These are phyloP conservation scores for Xerocomus potaroensis DNA, from an alignment of 768 basidiomycete genomes.

Conservation along the genomic window DNA sequence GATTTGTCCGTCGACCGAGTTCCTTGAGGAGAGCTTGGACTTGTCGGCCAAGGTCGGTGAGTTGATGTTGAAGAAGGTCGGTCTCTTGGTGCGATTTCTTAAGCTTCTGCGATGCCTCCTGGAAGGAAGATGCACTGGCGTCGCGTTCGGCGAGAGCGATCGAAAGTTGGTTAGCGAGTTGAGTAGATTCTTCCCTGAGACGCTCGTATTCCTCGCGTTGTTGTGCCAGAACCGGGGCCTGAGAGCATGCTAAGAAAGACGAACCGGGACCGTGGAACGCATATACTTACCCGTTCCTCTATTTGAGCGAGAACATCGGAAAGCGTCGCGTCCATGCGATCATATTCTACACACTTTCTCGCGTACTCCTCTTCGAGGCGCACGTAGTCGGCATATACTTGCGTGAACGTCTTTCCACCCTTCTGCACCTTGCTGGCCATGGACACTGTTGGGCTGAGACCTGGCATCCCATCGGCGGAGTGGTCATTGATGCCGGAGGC, in stretches of 20 bases:
- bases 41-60: conserved; percentile 81
- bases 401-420: conserved; percentile 86
- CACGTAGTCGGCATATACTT: conserved; percentile 90
- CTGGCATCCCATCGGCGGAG: conserved; percentile 54
- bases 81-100: conserved; percentile 56
- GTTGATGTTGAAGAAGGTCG: conserved; percentile 66
- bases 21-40: conserved; percentile 76
- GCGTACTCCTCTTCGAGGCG: conserved; percentile 78
- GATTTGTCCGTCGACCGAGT: conserved; percentile 77
- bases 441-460: conserved; percentile 83
- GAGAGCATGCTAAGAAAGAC: conserved; percentile 4
- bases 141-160: conserved; percentile 76
- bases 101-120: conserved; percentile 62
- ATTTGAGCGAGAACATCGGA: conserved; percentile 82
- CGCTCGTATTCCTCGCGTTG: conserved; percentile 89
- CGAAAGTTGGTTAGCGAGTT: conserved; percentile 77
- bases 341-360: conserved; percentile 75
- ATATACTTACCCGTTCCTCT: conserved; percentile 66
- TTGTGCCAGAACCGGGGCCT: conserved; percentile 90
- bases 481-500: conserved; percentile 37
- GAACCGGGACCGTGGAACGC: not conserved
- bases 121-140: conserved; percentile 46
- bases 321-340: conserved; percentile 79
- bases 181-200: conserved; percentile 70
- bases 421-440: conserved; percentile 80